phyloP scores from a whole-genome alignment of 306 rosid species.

The Quercus ilex region DNA sequence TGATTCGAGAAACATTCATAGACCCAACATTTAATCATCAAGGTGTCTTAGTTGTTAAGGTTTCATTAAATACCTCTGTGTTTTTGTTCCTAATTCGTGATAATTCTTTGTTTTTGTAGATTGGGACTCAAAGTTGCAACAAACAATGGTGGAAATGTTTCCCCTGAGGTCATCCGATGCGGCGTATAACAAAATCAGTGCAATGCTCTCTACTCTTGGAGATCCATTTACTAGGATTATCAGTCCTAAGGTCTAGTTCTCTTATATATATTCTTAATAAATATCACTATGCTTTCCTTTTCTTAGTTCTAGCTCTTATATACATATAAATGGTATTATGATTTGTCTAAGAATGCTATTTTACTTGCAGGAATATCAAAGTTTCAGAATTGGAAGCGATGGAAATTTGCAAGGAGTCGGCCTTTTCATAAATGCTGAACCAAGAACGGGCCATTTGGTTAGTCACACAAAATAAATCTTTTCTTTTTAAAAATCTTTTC shows the following conservation, averaged over 20 bases:
- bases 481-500: neutral
- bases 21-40: conserved; percentile 96
- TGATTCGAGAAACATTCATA: conserved; percentile 86
- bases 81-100: too few relatives aligned
- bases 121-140: conserved; percentile 93
- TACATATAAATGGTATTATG: neutral
- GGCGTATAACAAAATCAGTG: conserved; percentile 84
- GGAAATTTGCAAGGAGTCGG: conserved; percentile 96
- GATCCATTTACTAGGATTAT: conserved; percentile 94
- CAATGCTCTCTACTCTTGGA: conserved; percentile 97
- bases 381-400: conserved; percentile 83
- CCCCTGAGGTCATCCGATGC: conserved; percentile 86
- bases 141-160: conserved; percentile 98
- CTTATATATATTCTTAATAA: neutral
- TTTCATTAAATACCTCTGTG: too few relatives aligned
- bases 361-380: conserved; percentile 77
- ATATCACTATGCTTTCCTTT: neutral
- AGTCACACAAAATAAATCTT: conserved; percentile 22
- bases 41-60: conserved; percentile 41
- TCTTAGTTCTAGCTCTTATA: conserved; percentile 10
- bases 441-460: conserved; percentile 87
- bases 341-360: conserved; percentile 17
- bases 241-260: conserved; percentile 72
- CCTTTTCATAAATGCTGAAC: conserved; percentile 79
- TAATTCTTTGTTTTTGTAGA: conserved; percentile 40